Conservation (phyloP, 495 filamentous ascomycete genomes). For the Recurvomyces mirabilis region DNA sequence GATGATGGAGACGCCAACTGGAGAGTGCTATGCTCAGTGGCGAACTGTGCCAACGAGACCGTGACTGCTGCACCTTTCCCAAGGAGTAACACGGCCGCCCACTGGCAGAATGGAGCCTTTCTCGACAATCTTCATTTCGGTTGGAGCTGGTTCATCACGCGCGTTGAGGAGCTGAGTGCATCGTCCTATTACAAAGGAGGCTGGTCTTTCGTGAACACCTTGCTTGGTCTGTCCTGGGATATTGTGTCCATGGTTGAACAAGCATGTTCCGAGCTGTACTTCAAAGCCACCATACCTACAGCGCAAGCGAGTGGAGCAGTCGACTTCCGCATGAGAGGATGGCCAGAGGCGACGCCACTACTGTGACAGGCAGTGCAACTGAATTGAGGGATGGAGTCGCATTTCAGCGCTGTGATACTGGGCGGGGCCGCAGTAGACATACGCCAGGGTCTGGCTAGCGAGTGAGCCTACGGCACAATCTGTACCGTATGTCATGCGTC, state of each 20-base stretch:
- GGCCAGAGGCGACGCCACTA: too few species aligned
- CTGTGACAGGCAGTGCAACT: too few species aligned
- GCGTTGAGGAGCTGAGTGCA: slow-evolving; percentile 9
- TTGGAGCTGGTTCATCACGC: slow-evolving; percentile 11
- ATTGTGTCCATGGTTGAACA: slow-evolving; percentile 10
- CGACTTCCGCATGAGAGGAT: neutral
- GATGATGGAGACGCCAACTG: slow-evolving; percentile 15
- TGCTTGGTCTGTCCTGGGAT: slow-evolving; percentile 2
- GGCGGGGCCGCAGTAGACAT: too few species aligned
- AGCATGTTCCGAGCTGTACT: slow-evolving; percentile 14
- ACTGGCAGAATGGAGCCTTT: slow-evolving; percentile 10
- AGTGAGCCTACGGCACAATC: too few species aligned
- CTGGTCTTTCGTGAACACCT: neutral
- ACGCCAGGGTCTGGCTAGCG: too few species aligned
- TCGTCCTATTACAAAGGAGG: slow-evolving; percentile 7
- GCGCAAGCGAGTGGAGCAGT: slow-evolving; percentile 5
- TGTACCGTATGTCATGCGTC: too few species aligned
- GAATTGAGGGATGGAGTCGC: too few species aligned
- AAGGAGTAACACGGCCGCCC: slow-evolving; percentile 15
- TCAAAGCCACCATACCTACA: neutral
- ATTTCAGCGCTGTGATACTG: too few species aligned
- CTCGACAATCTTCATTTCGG: slow-evolving; percentile 1
- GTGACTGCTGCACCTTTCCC: slow-evolving; percentile 7
- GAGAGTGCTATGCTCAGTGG: slow-evolving; percentile 9
- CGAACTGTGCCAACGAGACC: slow-evolving; percentile 2